Evolutionary conservation across 768 basidiomycete genomes (phyloP).

Genomic region (Boletus insuetus): DNA sequence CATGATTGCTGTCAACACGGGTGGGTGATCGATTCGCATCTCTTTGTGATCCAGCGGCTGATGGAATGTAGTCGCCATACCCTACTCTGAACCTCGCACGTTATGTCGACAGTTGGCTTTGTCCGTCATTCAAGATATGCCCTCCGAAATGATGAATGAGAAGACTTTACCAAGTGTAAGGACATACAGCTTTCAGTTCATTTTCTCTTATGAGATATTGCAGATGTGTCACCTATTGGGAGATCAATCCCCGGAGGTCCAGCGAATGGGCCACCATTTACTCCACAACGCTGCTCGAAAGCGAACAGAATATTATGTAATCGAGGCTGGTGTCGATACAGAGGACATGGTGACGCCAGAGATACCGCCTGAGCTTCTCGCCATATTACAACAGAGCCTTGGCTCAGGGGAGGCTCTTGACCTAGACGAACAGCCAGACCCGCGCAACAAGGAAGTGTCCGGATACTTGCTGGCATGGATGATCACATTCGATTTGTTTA

Average conservation of each 20-base stretch:
- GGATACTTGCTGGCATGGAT: slow-evolving; percentile 86
- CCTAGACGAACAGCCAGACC: slow-evolving; percentile 38
- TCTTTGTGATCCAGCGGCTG: neutral
- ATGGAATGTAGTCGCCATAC: slow-evolving; percentile 9
- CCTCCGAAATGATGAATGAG: slow-evolving; percentile 57
- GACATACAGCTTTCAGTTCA: neutral
- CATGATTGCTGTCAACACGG: slow-evolving; percentile 50
- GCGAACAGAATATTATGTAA: slow-evolving; percentile 78
- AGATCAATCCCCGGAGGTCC: slow-evolving; percentile 62
- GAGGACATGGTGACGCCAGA: slow-evolving; percentile 52
- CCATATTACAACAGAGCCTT: slow-evolving; percentile 53
- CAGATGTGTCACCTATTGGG: slow-evolving; percentile 81
- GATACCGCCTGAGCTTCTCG: slow-evolving; percentile 66
- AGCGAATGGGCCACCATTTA: slow-evolving; percentile 75
- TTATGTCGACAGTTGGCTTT: slow-evolving; percentile 68
- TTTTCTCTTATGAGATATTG: neutral
- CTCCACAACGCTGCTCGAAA: slow-evolving; percentile 67
- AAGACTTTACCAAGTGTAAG: slow-evolving; percentile 63
- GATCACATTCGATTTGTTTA: slow-evolving; percentile 82
- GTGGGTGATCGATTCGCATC: slow-evolving; percentile 36
- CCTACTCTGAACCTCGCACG: slow-evolving; percentile 56
- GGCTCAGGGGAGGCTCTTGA: slow-evolving; percentile 39
- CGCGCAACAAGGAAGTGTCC: slow-evolving; percentile 42
- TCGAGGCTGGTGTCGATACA: slow-evolving; percentile 81
- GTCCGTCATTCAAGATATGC: slow-evolving; percentile 64